Conservation (phyloP, 1,284 basidiomycete genomes). For the Apiotrichum brassicae region DNA sequence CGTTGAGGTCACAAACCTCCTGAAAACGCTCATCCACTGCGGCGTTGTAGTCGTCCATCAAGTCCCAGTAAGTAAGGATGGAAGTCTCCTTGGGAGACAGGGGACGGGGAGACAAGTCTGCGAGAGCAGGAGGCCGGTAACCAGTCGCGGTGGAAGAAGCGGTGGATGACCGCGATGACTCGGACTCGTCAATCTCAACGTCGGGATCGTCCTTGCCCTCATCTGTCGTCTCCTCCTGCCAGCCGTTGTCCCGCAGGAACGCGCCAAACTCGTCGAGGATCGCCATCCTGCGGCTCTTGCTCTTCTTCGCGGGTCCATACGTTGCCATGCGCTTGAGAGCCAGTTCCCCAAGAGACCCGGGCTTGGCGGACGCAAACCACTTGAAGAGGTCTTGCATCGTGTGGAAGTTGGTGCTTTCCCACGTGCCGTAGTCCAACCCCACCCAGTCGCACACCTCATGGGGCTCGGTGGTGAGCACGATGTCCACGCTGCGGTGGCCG, state of each 20-base stretch:
- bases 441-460: constrained; percentile 26
- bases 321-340: neutral
- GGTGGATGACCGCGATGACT: neutral
- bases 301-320: neutral
- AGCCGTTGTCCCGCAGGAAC: constrained; percentile 2
- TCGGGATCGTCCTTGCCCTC: neutral
- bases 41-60: constrained; percentile 14
- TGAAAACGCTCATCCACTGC: neutral
- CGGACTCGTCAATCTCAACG: neutral
- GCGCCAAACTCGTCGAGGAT: constrained; percentile 1
- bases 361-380: neutral
- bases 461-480: constrained; percentile 22
- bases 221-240: neutral
- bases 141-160: neutral
- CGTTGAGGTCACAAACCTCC: no score
- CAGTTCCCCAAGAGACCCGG: neutral
- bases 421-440: constrained; percentile 19
- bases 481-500: constrained; percentile 20
- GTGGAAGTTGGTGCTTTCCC: neutral
- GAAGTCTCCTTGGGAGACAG: constrained; percentile 8
- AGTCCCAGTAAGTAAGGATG: constrained; percentile 22
- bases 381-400: constrained; percentile 1
- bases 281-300: neutral
- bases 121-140: no score
- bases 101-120: no score